phyloP scores from a whole-genome alignment of 1,139 yeast species.

The Saccharomyces pastorianus region DNA sequence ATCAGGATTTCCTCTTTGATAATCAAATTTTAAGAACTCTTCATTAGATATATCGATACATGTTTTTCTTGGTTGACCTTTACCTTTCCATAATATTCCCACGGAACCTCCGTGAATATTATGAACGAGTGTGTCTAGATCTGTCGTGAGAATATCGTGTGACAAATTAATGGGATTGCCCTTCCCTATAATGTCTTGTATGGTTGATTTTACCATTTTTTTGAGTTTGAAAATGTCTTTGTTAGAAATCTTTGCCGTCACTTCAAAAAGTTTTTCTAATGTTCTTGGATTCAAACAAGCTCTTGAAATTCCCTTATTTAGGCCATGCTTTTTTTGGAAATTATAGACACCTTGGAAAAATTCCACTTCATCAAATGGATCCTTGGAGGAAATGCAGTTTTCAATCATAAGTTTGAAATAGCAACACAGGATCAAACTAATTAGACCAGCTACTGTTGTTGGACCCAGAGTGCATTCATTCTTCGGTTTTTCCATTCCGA shows the following conservation, averaged over 20 bases:
- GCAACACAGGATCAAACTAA: slow-evolving; percentile 63
- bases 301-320: slow-evolving; percentile 35
- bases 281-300: slow-evolving; percentile 58
- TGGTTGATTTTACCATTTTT: slow-evolving; percentile 62
- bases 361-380: slow-evolving; percentile 69
- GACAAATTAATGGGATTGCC: slow-evolving; percentile 35
- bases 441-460: slow-evolving; percentile 49
- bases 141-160: slow-evolving; percentile 44
- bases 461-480: slow-evolving; percentile 52
- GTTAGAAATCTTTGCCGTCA: slow-evolving; percentile 46
- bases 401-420: slow-evolving; percentile 62
- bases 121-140: slow-evolving; percentile 39
- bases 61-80: slow-evolving; percentile 33
- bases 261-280: slow-evolving; percentile 48
- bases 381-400: slow-evolving; percentile 76
- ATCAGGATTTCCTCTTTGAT: slow-evolving; percentile 30
- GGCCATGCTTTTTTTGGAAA: slow-evolving; percentile 60
- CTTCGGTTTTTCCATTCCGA: slow-evolving; percentile 35
- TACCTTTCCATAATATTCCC: slow-evolving; percentile 43
- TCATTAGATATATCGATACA: slow-evolving; percentile 33
- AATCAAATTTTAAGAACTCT: slow-evolving; percentile 21
- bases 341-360: slow-evolving; percentile 53
- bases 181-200: slow-evolving; percentile 52
- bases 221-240: slow-evolving; percentile 55
- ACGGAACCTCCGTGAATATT: slow-evolving; percentile 40